phyloP scores from a whole-genome alignment of 2,329 filamentous ascomycete genomes.

The Calonectria honghensis region DNA sequence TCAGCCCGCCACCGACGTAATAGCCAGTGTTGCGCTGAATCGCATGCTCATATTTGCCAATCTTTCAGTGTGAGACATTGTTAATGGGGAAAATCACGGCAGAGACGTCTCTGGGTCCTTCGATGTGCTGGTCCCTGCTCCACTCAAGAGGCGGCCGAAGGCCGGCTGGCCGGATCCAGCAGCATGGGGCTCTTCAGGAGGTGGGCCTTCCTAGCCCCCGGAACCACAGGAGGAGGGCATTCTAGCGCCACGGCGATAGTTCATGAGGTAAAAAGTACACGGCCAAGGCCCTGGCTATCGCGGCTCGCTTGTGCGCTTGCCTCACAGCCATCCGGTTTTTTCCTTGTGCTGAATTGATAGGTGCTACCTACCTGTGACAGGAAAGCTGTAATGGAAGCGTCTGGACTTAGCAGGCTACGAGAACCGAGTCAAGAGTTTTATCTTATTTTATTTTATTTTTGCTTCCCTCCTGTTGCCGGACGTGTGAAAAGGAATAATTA shows the following conservation, averaged over 20 bases:
- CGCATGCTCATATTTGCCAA: constrained; percentile 42
- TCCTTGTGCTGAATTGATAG: constrained; percentile 30
- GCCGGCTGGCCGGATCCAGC: constrained; percentile 48
- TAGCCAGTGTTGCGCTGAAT: constrained; percentile 45
- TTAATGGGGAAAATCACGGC: constrained; percentile 43
- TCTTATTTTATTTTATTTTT: background rate
- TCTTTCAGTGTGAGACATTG: constrained; percentile 45
- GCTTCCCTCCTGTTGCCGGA: constrained; percentile 11
- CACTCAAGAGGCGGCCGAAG: constrained; percentile 39
- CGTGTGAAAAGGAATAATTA: constrained; percentile 19
- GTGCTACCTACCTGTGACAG: constrained; percentile 31
- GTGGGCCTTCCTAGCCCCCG: constrained; percentile 48
- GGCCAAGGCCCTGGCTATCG: constrained; percentile 51
- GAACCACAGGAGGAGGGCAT: constrained; percentile 43
- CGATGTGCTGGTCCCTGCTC: constrained; percentile 35
- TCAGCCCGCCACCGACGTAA: constrained; percentile 56
- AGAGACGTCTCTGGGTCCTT: constrained; percentile 35
- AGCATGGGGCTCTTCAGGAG: constrained; percentile 51
- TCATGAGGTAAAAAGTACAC: constrained; percentile 45
- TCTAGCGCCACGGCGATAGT: constrained; percentile 50
- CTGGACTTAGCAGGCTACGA: constrained; percentile 28
- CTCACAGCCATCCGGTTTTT: constrained; percentile 47
- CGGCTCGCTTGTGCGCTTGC: constrained; percentile 53
- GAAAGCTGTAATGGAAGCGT: constrained; percentile 34
- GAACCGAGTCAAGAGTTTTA: constrained; percentile 49